phyloP scores from a whole-genome alignment of 192 early-diverging fungal species.

The Podila verticillata region DNA sequence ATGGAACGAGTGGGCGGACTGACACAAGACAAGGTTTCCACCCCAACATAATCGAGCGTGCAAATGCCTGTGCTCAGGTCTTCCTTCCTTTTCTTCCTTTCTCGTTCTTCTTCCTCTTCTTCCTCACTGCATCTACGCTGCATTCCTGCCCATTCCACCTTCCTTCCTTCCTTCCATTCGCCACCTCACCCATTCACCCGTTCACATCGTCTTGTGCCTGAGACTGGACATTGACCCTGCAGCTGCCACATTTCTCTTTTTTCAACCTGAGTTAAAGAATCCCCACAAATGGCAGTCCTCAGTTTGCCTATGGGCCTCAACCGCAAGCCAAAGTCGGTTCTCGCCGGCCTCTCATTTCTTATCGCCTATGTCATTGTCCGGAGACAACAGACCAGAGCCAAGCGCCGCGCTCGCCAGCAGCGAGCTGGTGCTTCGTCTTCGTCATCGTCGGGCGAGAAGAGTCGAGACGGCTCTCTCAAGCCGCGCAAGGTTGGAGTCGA shows the following conservation, averaged over 20 bases:
- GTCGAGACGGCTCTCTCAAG: slow-evolving; percentile 30
- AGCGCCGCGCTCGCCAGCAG: slow-evolving; percentile 40
- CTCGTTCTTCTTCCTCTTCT: too few species aligned
- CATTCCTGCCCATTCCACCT: too few species aligned
- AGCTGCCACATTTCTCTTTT: background rate
- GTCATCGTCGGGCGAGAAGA: slow-evolving; percentile 1
- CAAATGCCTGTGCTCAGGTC: too few species aligned
- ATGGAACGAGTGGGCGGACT: too few species aligned
- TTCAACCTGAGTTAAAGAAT: background rate
- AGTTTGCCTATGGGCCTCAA: slow-evolving; percentile 32
- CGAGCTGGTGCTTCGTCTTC: slow-evolving; percentile 7
- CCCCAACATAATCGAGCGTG: too few species aligned
- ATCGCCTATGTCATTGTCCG: slow-evolving; percentile 41
- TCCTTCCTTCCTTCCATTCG: too few species aligned
- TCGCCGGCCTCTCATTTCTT: slow-evolving; percentile 38
- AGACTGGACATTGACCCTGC: too few species aligned
- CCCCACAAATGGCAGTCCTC: slow-evolving; percentile 8
- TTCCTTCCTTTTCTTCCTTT: too few species aligned
- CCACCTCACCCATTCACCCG: too few species aligned
- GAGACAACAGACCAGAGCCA: slow-evolving; percentile 29
- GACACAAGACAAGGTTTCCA: too few species aligned
- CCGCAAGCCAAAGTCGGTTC: slow-evolving; percentile 17
- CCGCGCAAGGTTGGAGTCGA: slow-evolving; percentile 61
- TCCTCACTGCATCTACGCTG: too few species aligned
- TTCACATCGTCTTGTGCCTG: too few species aligned